These are phyloP conservation scores for Phlebiopsis flavidoalba DNA, from an alignment of 768 basidiomycete species.

Conservation along the genomic window DNA sequence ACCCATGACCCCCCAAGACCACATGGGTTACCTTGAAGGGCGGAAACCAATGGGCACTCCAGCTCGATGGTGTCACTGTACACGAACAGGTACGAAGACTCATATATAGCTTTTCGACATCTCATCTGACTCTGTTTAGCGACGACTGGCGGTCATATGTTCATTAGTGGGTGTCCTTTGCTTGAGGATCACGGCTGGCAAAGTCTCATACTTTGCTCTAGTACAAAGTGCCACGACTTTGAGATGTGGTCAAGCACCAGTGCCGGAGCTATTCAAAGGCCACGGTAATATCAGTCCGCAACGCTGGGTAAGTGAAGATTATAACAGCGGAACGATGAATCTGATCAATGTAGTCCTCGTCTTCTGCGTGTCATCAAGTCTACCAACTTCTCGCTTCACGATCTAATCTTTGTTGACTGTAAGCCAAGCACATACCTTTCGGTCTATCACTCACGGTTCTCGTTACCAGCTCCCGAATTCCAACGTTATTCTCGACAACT, in stretches of 20 bases:
- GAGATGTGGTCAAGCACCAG: slow-evolving; percentile 27
- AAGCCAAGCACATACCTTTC: neutral
- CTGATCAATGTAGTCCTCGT: slow-evolving; percentile 15
- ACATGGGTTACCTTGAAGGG: slow-evolving; percentile 24
- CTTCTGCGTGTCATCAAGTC: slow-evolving; percentile 23
- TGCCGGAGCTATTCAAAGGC: slow-evolving; percentile 25
- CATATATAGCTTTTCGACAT: neutral
- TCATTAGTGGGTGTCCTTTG: neutral
- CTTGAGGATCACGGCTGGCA: neutral
- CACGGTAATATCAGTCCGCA: slow-evolving; percentile 24
- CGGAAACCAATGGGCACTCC: slow-evolving; percentile 24
- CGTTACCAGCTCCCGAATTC: slow-evolving; percentile 22
- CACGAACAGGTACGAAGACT: slow-evolving; percentile 17
- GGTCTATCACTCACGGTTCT: neutral
- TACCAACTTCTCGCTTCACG: slow-evolving; percentile 25
- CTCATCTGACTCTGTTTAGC: neutral
- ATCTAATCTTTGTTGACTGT: slow-evolving; percentile 27
- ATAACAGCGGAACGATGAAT: neutral
- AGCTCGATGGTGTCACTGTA: slow-evolving; percentile 26
- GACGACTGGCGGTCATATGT: neutral
- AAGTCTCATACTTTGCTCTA: slow-evolving; percentile 14
- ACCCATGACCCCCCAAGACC: too few relatives aligned
- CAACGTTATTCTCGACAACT: slow-evolving; percentile 24
- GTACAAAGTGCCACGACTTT: slow-evolving; percentile 26
- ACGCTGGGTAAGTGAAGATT: slow-evolving; percentile 19